Conservation (phyloP, 192 early-diverging fungal species). For the Paraglomus brasilianum region DNA sequence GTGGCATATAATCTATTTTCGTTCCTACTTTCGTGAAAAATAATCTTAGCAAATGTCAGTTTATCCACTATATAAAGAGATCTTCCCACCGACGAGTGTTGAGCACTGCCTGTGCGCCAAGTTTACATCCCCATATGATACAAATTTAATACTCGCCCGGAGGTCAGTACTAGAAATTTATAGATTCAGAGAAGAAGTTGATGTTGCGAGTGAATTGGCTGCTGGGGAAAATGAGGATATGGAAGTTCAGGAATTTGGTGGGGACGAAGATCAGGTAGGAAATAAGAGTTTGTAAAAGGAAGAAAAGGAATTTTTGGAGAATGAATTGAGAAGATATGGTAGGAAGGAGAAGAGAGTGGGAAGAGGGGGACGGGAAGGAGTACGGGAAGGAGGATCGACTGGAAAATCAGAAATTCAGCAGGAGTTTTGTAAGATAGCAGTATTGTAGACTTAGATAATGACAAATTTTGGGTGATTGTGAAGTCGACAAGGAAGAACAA, state of each 20-base stretch:
- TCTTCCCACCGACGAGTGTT: slow-evolving; percentile 62
- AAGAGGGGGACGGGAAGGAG: not conserved
- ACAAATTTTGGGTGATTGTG: too few species aligned
- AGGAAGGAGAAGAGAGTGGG: too few species aligned
- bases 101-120: slow-evolving; percentile 59
- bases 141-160: slow-evolving; percentile 68
- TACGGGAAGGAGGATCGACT: not conserved
- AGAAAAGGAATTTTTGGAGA: too few species aligned
- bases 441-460: too few species aligned
- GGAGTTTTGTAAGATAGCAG: too few species aligned
- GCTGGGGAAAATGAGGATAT: slow-evolving; percentile 30
- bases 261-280: slow-evolving; percentile 42
- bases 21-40: too few species aligned
- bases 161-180: slow-evolving; percentile 68
- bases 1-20: too few species aligned
- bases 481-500: too few species aligned
- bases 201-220: slow-evolving; percentile 32
- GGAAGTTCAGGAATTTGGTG: slow-evolving; percentile 17
- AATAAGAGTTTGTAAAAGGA: not conserved
- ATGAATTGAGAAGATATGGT: not conserved
- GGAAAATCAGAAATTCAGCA: too few species aligned
- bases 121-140: slow-evolving; percentile 57
- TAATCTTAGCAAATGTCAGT: slow-evolving; percentile 39
- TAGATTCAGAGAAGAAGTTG: slow-evolving; percentile 55
- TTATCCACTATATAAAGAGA: slow-evolving; percentile 58